Evolutionary conservation across 371 early-diverging fungal genomes (phyloP).

Genomic region (Saksenaea oblongispora): DNA sequence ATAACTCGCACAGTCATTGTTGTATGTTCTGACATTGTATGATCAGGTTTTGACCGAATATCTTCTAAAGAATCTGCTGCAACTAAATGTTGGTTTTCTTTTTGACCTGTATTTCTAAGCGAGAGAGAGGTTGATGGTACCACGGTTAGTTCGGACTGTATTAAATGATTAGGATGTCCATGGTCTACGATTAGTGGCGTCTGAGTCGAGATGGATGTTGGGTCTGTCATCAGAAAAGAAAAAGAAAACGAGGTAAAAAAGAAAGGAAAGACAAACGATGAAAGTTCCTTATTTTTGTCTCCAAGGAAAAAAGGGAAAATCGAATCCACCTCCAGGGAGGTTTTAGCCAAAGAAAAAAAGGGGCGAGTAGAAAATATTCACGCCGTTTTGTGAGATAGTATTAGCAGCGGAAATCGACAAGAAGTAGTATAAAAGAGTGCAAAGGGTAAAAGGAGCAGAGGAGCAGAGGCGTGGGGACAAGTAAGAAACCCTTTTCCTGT

Average conservation of each 20-base stretch:
- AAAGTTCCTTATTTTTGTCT: not conserved
- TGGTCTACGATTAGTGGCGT: not conserved
- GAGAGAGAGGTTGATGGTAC: not conserved
- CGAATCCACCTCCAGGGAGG: slow-evolving; percentile 14
- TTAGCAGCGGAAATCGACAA: not conserved
- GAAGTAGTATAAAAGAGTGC: not conserved
- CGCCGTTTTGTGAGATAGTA: not conserved
- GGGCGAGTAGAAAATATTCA: not conserved
- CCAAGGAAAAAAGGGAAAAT: slow-evolving; percentile 7
- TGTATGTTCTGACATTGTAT: not conserved
- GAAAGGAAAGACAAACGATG: not conserved
- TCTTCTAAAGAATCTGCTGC: not conserved
- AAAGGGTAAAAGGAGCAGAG: not conserved
- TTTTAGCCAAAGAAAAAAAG: not conserved
- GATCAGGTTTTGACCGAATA: not conserved
- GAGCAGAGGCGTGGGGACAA: not conserved
- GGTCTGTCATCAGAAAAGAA: slow-evolving; percentile 6
- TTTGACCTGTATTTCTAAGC: not conserved
- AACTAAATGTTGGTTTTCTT: not conserved
- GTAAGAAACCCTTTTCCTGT: not conserved
- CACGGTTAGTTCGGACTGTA: not conserved
- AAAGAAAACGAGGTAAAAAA: slow-evolving; percentile 6
- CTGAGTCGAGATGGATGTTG: not conserved
- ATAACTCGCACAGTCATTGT: not conserved
- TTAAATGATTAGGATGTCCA: not conserved